Percentiles rank a stretch among this genome's conserved stretches.
Conservation (phyloP, 805 yeast genomes). For the Starmerella sirachaensis region DNA sequence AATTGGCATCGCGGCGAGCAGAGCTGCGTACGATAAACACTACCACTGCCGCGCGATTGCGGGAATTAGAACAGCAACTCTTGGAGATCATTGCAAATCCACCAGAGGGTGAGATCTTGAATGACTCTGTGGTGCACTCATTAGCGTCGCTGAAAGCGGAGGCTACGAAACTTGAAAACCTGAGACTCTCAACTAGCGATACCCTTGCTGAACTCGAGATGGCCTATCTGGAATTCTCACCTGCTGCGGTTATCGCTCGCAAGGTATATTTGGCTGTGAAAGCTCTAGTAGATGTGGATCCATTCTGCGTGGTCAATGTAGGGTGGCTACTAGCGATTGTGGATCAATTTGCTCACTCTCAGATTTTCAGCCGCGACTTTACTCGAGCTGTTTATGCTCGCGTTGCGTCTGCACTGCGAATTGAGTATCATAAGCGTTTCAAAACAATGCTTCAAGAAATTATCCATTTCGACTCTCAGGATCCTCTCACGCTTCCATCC, state of each 20-base stretch:
- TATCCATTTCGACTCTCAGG: no score
- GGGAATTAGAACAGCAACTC: slow-evolving; percentile 45
- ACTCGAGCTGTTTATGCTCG: slow-evolving; percentile 1
- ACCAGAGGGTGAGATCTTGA: slow-evolving; percentile 42
- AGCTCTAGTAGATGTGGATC: slow-evolving; percentile 32
- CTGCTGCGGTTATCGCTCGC: slow-evolving; percentile 47
- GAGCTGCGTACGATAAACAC: slow-evolving; percentile 45
- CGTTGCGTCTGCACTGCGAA: slow-evolving; percentile 4
- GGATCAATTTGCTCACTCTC: background rate
- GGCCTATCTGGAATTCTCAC: slow-evolving; percentile 37
- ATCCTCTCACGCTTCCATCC: no score
- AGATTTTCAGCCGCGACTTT: slow-evolving; percentile 1
- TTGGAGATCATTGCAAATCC: slow-evolving; percentile 44
- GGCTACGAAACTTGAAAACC: slow-evolving; percentile 40
- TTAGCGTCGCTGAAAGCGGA: slow-evolving; percentile 58
- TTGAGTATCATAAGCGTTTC: background rate
- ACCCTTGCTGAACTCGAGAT: slow-evolving; percentile 46
- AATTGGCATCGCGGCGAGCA: slow-evolving; percentile 44
- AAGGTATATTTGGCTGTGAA: slow-evolving; percentile 39
- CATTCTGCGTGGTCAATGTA: slow-evolving; percentile 50
- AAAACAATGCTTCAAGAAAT: background rate
- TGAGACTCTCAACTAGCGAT: slow-evolving; percentile 41
- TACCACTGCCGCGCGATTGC: slow-evolving; percentile 45
- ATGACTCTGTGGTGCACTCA: slow-evolving; percentile 45
- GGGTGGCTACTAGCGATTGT: slow-evolving; percentile 30